A percentile compares a stretch with the other conserved stretches of the same genome.
phyloP scores from a whole-genome alignment of 768 basidiomycete genomes.

The Pseudohyphozyma bogoriensis region DNA sequence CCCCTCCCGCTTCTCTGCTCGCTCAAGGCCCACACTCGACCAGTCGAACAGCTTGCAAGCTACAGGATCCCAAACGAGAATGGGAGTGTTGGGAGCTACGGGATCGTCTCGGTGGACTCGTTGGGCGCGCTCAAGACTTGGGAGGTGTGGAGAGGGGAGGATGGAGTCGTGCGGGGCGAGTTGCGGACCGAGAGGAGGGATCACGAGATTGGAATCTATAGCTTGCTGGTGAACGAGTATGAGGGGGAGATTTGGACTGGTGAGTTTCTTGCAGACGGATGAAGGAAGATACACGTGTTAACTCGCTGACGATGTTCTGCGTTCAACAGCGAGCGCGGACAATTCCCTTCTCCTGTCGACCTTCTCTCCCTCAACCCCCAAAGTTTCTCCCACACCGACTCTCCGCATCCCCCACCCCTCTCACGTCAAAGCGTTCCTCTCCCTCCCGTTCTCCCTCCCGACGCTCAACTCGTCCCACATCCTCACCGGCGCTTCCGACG shows the following conservation, averaged over 20 bases:
- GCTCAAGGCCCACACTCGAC: slow-evolving; percentile 75
- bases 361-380: slow-evolving; percentile 41
- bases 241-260: slow-evolving; percentile 65
- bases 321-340: slow-evolving; percentile 66
- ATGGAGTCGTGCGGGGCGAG: slow-evolving; percentile 46
- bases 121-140: slow-evolving; percentile 83
- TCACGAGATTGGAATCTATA: slow-evolving; percentile 77
- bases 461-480: slow-evolving; percentile 61
- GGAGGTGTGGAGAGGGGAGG: slow-evolving; percentile 50
- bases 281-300: no score
- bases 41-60: slow-evolving; percentile 69
- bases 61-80: slow-evolving; percentile 32
- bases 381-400: slow-evolving; percentile 22
- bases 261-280: slow-evolving; percentile 37
- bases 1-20: slow-evolving; percentile 47
- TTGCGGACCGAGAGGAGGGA: slow-evolving; percentile 48
- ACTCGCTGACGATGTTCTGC: background rate
- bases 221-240: slow-evolving; percentile 44
- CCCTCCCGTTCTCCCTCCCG: slow-evolving; percentile 40
- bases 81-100: slow-evolving; percentile 25
- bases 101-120: slow-evolving; percentile 76
- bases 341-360: slow-evolving; percentile 60
- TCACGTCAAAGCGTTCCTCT: slow-evolving; percentile 62
- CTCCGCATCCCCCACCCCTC: slow-evolving; percentile 46
- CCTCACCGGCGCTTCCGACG: slow-evolving; percentile 66